phyloP scores from a whole-genome alignment of 805 yeast genomes.

The Saturnispora diversa region DNA sequence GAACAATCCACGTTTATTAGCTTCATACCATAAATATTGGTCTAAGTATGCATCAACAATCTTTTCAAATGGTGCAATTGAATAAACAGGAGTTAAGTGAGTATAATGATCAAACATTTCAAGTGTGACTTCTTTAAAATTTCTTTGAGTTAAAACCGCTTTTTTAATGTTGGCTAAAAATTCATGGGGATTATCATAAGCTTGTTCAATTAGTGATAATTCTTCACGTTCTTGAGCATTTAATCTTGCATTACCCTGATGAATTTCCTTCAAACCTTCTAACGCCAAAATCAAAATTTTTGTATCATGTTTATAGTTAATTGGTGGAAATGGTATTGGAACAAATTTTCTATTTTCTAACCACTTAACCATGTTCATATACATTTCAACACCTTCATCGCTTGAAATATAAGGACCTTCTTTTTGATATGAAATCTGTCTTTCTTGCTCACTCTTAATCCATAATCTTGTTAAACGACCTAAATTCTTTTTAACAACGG shows the following conservation, averaged over 20 bases:
- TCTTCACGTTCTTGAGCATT: conserved; percentile 89
- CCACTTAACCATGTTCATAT: conserved; percentile 87
- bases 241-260: conserved; percentile 64
- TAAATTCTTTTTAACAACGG: conserved; percentile 85
- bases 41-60: conserved; percentile 94
- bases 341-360: conserved; percentile 72
- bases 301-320: conserved; percentile 87
- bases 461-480: conserved; percentile 89
- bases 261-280: conserved; percentile 78
- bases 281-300: conserved; percentile 82
- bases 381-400: conserved; percentile 80
- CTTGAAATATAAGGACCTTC: conserved; percentile 86
- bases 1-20: conserved; percentile 75
- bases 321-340: conserved; percentile 91
- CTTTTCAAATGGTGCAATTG: conserved; percentile 86
- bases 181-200: conserved; percentile 95
- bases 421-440: conserved; percentile 70
- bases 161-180: conserved; percentile 78
- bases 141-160: conserved; percentile 76
- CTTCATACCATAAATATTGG: conserved; percentile 94
- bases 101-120: conserved; percentile 91
- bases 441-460: conserved; percentile 85
- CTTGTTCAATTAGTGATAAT: conserved; percentile 86
- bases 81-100: conserved; percentile 75
- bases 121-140: conserved; percentile 78